Evolutionary conservation across 2,329 filamentous ascomycete species (phyloP).

Genomic region (Aplosporella prunicola): DNA sequence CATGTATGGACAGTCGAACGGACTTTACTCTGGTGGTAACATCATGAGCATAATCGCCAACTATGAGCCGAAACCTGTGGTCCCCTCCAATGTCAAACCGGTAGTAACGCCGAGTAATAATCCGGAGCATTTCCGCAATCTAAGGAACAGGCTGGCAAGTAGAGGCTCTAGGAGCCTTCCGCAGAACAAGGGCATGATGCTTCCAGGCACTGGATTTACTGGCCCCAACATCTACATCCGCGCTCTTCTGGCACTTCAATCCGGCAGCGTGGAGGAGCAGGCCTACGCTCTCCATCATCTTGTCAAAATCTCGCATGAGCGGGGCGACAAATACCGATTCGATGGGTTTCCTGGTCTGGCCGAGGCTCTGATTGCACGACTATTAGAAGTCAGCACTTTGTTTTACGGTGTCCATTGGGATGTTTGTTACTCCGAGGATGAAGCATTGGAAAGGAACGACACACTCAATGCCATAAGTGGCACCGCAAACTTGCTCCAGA

Average conservation of each 20-base stretch:
- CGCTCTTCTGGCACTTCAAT: conserved; percentile 74
- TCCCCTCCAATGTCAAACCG: conserved; percentile 59
- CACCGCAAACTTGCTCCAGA: conserved; percentile 62
- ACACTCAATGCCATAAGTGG: conserved; percentile 57
- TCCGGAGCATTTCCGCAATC: conserved; percentile 55
- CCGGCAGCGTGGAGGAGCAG: conserved; percentile 69
- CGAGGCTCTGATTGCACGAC: conserved; percentile 79
- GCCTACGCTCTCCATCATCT: conserved; percentile 89
- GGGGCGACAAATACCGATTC: conserved; percentile 92
- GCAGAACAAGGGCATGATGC: conserved; percentile 45
- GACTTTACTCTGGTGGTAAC: conserved; percentile 23
- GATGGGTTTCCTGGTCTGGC: conserved; percentile 82
- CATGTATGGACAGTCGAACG: conserved; percentile 26
- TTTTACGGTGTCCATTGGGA: conserved; percentile 80
- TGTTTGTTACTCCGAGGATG: conserved; percentile 56
- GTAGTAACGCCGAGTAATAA: conserved; percentile 69
- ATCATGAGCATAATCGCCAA: conserved; percentile 38
- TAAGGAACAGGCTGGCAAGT: conserved; percentile 39
- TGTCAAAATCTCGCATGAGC: conserved; percentile 89
- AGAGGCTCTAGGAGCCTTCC: conserved; percentile 13
- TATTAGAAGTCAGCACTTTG: conserved; percentile 64
- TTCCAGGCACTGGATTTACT: conserved; percentile 56
- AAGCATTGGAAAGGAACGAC: conserved; percentile 40
- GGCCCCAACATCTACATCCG: conserved; percentile 88
- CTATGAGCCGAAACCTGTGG: conserved; percentile 57